Conservation (phyloP, 176 grass and related monocot species). For the Chloris gayana region DNA sequence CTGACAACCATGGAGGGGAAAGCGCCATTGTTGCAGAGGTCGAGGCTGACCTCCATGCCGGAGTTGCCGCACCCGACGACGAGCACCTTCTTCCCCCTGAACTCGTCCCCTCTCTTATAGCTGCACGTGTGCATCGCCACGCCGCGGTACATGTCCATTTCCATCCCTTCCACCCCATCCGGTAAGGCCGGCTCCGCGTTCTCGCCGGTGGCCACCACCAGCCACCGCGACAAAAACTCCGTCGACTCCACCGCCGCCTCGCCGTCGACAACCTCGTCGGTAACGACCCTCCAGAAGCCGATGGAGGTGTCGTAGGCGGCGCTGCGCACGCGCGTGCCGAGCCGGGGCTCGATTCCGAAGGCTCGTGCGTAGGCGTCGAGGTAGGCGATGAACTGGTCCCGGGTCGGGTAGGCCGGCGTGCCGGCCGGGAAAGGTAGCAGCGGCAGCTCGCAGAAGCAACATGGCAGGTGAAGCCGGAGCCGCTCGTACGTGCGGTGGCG, state of each 20-base stretch:
- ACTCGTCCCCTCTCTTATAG: conserved; percentile 72
- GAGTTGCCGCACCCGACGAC: conserved; percentile 93
- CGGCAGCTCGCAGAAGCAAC: conserved; percentile 75
- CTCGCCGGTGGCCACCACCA: conserved; percentile 86
- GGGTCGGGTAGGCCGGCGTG: conserved; percentile 70
- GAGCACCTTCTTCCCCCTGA: conserved; percentile 72
- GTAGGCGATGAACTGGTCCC: conserved; percentile 88
- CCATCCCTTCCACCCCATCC: conserved; percentile 31
- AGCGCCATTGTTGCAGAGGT: conserved; percentile 83
- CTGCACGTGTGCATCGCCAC: conserved; percentile 67
- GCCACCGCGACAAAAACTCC: conserved; percentile 82
- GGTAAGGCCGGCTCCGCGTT: conserved; percentile 71
- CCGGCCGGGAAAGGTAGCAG: conserved; percentile 60
- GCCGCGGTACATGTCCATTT: conserved; percentile 37
- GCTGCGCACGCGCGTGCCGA: conserved; percentile 46
- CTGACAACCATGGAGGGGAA: conserved; percentile 78
- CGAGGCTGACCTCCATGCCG: conserved; percentile 95
- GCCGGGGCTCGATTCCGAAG: conserved; percentile 60
- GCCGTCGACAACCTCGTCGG: not conserved
- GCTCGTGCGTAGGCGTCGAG: conserved; percentile 65
- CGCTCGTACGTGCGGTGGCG: conserved; percentile 79
- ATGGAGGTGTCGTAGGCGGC: conserved; percentile 61
- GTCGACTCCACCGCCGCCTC: not conserved
- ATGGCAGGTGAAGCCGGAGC: conserved; percentile 76
- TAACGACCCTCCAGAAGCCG: conserved; percentile 65